Conservation (phyloP, 2,329 filamentous ascomycete genomes). For the Pestalotiopsis sp. region DNA sequence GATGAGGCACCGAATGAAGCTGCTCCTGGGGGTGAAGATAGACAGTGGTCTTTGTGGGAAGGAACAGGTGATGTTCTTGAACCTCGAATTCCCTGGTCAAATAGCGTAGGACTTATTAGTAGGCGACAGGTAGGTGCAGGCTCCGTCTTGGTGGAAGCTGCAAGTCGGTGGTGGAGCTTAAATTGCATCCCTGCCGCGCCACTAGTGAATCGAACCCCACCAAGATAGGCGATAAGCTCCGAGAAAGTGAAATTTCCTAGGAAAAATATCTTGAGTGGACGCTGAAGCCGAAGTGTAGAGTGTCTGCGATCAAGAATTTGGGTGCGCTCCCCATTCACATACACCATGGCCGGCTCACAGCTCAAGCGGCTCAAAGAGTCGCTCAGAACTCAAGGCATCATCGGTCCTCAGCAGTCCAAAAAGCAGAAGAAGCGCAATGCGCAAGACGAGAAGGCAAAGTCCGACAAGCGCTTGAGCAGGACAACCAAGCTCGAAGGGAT, state of each 20-base stretch:
- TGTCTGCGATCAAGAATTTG: neutral
- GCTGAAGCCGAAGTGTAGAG: neutral
- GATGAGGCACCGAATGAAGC: neutral
- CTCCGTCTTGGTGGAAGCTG: neutral
- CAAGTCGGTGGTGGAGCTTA: neutral
- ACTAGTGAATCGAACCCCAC: neutral
- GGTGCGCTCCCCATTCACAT: neutral
- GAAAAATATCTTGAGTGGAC: conserved; percentile 9
- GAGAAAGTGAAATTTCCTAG: conserved; percentile 6
- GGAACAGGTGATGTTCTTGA: neutral
- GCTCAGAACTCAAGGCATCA: conserved; percentile 83
- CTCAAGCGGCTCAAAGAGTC: conserved; percentile 94
- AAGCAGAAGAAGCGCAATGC: conserved; percentile 82
- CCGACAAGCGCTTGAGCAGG: conserved; percentile 74
- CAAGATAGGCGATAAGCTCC: conserved; percentile 6
- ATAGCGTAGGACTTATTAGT: no score
- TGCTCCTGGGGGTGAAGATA: neutral
- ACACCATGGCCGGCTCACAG: conserved; percentile 87
- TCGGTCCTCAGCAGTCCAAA: conserved; percentile 90
- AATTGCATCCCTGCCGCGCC: neutral
- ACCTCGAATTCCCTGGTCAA: neutral
- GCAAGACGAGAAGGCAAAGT: conserved; percentile 63
- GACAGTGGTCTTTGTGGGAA: neutral
- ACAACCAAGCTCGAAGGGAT: conserved; percentile 80
- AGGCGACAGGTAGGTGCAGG: neutral